These are phyloP conservation scores for Neurospora sp. DNA, from an alignment of 2,329 filamentous ascomycete genomes.

Conservation along the genomic window DNA sequence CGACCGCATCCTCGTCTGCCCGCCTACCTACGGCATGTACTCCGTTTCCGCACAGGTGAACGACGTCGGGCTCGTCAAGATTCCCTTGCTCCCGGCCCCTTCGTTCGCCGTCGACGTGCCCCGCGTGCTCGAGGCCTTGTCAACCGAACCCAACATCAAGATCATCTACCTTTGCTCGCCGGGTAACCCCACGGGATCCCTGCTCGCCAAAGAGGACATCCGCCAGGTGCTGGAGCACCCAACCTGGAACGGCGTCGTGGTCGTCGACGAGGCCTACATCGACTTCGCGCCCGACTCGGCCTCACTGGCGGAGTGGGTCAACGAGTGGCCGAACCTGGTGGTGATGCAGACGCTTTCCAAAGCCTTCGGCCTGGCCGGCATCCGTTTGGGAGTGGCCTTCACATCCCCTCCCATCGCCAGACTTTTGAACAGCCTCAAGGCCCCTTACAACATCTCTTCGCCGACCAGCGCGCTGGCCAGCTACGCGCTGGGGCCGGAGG, in stretches of 20 bases:
- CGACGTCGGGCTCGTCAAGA: constrained; percentile 74
- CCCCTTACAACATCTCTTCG: constrained; percentile 89
- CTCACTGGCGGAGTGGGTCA: constrained; percentile 83
- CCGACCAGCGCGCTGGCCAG: constrained; percentile 75
- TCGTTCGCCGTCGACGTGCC: constrained; percentile 64
- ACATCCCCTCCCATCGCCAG: constrained; percentile 61
- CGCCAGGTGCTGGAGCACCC: constrained; percentile 68
- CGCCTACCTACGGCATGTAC: constrained; percentile 99
- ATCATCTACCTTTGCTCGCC: constrained; percentile 88
- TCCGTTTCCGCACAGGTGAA: constrained; percentile 88
- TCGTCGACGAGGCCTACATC: constrained; percentile 91
- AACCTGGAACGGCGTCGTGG: constrained; percentile 89
- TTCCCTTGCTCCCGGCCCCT: constrained; percentile 67
- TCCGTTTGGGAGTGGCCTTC: constrained; percentile 81
- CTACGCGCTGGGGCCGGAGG: constrained; percentile 56
- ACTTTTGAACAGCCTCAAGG: constrained; percentile 85
- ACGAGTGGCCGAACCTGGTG: constrained; percentile 87
- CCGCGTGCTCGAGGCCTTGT: constrained; percentile 56
- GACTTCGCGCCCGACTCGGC: constrained; percentile 73
- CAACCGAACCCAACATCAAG: constrained; percentile 57
- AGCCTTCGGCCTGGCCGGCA: constrained; percentile 90
- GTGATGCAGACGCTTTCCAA: constrained; percentile 99
- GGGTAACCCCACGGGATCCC: constrained; percentile 80
- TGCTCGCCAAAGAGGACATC: constrained; percentile 68
- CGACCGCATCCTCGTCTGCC: constrained; percentile 89